Evolutionary conservation across 441 rosid species (phyloP).

Genomic region (Metrosideros polymorpha): DNA sequence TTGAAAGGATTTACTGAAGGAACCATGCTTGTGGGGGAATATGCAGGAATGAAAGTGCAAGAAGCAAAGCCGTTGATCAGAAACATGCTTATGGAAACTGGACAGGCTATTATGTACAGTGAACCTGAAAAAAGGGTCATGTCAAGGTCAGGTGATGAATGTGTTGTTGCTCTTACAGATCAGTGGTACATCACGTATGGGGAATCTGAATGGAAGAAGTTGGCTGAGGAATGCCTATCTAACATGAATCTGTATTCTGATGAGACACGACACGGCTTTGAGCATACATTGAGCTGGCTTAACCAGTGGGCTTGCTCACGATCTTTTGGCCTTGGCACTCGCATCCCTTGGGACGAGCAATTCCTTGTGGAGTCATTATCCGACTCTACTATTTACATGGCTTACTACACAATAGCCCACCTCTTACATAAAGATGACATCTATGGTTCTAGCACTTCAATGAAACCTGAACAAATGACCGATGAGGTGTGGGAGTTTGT

Average conservation of each 20-base stretch:
- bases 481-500: conserved; percentile 92
- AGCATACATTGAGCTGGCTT: conserved; percentile 87
- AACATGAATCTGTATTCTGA: conserved; percentile 74
- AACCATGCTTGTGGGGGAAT: conserved; percentile 68
- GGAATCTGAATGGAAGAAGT: conserved; percentile 67
- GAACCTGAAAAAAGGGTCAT: conserved; percentile 93
- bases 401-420: conserved; percentile 84
- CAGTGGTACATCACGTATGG: conserved; percentile 96
- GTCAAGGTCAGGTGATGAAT: conserved; percentile 97
- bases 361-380: conserved; percentile 91
- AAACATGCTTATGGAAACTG: conserved; percentile 57
- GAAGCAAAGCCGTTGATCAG: conserved; percentile 72
- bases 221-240: conserved; percentile 76
- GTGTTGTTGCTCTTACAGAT: conserved; percentile 96
- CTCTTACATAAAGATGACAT: conserved; percentile 70
- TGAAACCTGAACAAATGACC: conserved; percentile 69
- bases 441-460: conserved; percentile 40
- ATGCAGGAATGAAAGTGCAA: conserved; percentile 66
- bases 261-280: conserved; percentile 80
- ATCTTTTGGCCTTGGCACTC: conserved; percentile 92
- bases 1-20: conserved; percentile 89
- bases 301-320: conserved; percentile 99
- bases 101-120: conserved; percentile 69
- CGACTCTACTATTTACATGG: conserved; percentile 93
- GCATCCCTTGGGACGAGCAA: conserved; percentile 90